Evolutionary conservation across 169 alveolate species (phyloP).

Genomic region (Plasmodium vinckei): DNA sequence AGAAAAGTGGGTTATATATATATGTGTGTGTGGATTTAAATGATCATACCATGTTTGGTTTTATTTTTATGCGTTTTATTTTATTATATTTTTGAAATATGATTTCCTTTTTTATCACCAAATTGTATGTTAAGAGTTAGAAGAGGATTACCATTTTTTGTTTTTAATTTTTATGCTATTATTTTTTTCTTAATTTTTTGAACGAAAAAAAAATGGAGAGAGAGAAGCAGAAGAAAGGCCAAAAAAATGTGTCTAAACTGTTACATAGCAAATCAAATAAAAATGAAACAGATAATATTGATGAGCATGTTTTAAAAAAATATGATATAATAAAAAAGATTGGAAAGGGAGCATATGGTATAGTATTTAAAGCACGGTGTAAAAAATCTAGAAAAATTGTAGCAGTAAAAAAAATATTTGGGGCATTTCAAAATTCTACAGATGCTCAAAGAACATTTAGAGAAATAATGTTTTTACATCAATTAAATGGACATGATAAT

Average conservation of each 20-base stretch:
- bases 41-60: too few relatives aligned
- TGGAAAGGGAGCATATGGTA: conserved; percentile 99
- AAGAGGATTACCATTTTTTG: neutral
- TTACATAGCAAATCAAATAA: too few relatives aligned
- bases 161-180: neutral
- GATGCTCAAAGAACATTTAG: conserved; percentile 99
- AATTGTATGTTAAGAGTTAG: too few relatives aligned
- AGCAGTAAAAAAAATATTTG: conserved; percentile 99
- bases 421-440: conserved; percentile 99
- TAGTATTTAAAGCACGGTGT: conserved; percentile 98
- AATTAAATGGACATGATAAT: conserved; percentile 95
- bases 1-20: too few relatives aligned
- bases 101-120: too few relatives aligned
- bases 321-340: conserved; percentile 91
- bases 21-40: too few relatives aligned
- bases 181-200: neutral
- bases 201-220: neutral
- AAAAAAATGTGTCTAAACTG: neutral
- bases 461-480: conserved; percentile 97
- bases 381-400: conserved; percentile 95
- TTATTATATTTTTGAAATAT: too few relatives aligned
- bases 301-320: conserved; percentile 92
- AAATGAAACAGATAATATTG: conserved; percentile 88
- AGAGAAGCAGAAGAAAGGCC: conserved; percentile 4
- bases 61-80: too few relatives aligned